A percentile compares a stretch with the other conserved stretches of the same genome.
These are phyloP conservation scores for Aspergillus sclerotioniger DNA, from an alignment of 495 filamentous ascomycete species.

Conservation along the genomic window DNA sequence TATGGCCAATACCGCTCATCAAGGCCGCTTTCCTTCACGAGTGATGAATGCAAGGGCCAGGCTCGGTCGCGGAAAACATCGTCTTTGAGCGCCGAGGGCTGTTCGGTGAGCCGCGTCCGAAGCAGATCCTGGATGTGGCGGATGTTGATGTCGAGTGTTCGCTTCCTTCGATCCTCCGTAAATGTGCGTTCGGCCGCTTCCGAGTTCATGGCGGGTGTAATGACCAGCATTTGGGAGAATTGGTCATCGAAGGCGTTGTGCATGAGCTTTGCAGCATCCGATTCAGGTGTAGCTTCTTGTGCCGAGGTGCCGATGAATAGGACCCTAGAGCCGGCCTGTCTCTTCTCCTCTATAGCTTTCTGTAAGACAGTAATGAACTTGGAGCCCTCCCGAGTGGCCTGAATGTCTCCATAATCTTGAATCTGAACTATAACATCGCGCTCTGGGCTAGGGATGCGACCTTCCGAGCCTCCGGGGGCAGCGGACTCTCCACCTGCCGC, in stretches of 20 bases:
- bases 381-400: slow-evolving; percentile 58
- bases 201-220: slow-evolving; percentile 42
- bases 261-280: slow-evolving; percentile 48
- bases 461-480: slow-evolving; percentile 15
- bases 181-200: slow-evolving; percentile 38
- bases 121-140: slow-evolving; percentile 70
- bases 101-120: slow-evolving; percentile 40
- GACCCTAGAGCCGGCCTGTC: slow-evolving; percentile 65
- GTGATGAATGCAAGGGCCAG: slow-evolving; percentile 36
- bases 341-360: slow-evolving; percentile 64
- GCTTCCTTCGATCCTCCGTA: slow-evolving; percentile 42
- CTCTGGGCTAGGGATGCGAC: slow-evolving; percentile 16
- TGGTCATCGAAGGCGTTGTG: slow-evolving; percentile 48
- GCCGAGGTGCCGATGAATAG: slow-evolving; percentile 72
- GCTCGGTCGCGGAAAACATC: slow-evolving; percentile 30
- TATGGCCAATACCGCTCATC: slow-evolving; percentile 57
- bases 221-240: slow-evolving; percentile 51
- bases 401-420: slow-evolving; percentile 76
- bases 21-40: slow-evolving; percentile 44
- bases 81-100: slow-evolving; percentile 33
- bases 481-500: slow-evolving; percentile 2
- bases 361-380: slow-evolving; percentile 64
- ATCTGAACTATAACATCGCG: slow-evolving; percentile 69
- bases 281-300: slow-evolving; percentile 26
- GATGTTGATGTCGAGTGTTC: slow-evolving; percentile 63